phyloP scores from a whole-genome alignment of 345 rosid species.

The Cardamine resedifolia region DNA sequence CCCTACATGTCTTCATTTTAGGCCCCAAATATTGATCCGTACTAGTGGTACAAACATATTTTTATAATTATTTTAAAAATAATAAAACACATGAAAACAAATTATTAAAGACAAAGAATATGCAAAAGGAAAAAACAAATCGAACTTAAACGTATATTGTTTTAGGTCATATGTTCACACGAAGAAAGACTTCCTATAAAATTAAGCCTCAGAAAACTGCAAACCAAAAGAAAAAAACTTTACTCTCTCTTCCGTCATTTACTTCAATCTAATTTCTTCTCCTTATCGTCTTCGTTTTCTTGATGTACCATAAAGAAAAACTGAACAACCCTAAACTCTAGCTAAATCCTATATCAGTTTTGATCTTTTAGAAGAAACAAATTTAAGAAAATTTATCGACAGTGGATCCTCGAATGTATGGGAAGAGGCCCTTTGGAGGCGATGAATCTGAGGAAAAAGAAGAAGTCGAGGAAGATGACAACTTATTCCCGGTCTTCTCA shows the following conservation, averaged over 20 bases:
- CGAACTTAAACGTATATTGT: not conserved
- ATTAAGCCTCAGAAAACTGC: not conserved
- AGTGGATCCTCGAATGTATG: slow-evolving; percentile 44
- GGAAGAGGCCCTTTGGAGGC: slow-evolving; percentile 52
- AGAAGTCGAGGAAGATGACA: slow-evolving; percentile 46
- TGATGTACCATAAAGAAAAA: slow-evolving; percentile 3
- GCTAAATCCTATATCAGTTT: not conserved
- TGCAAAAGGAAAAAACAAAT: not conserved
- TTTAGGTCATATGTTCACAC: slow-evolving; percentile 39
- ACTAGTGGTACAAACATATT: slow-evolving; percentile 26
- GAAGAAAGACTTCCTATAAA: slow-evolving; percentile 25
- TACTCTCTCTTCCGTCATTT: slow-evolving; percentile 15
- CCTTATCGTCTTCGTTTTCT: slow-evolving; percentile 22
- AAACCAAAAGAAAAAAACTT: not conserved
- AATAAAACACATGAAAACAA: not conserved
- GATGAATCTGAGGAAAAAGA: slow-evolving; percentile 47
- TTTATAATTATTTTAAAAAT: not conserved
- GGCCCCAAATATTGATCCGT: not conserved
- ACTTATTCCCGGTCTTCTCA: slow-evolving; percentile 55
- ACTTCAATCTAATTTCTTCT: slow-evolving; percentile 23
- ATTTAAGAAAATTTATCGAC: not conserved
- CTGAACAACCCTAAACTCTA: slow-evolving; percentile 15
- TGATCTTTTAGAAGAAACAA: not conserved
- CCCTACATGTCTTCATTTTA: slow-evolving; percentile 10
- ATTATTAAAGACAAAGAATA: not conserved